Evolutionary conservation across 441 rosid species (phyloP), one percentile per base, ranked within the genome.

Genomic region (Syzygium malaccense): DNA sequence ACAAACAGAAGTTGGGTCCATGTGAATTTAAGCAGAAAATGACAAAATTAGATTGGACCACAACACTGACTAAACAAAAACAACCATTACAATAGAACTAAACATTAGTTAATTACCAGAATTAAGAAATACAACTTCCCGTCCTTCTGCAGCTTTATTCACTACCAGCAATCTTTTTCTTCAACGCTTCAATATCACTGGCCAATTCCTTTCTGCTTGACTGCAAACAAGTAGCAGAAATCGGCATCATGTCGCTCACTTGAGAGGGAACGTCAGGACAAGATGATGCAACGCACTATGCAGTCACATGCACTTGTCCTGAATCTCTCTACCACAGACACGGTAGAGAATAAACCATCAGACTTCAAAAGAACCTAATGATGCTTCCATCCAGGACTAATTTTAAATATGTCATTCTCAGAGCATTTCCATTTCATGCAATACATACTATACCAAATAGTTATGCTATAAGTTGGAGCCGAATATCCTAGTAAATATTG

Each of bases 131-230:
- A 75, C n/a, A 75, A 75, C 51, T 41, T 71, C 83, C 83, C 83
- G 45, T 41, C 83, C 53, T 75, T 41, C 84, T 75, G 48, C 66
- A 55, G 87, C 23, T 55, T 58, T 12, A 85, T 85, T 30, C 64
- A 55, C 45, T 54, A 13, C 87, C 51, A 51, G 87, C 87, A 58
- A 85, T 55, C 87, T 85, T 85, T 58, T 85, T 55, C 66, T 85
- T 85, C 60, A 55, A 23, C 0, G 13, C 49, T 85, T 85, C 87
- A n/a, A 54, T 55, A 58, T 85, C 87, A 54, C 49, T 53, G 48
- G 66, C 87, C 30, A 85, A 58, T 85, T 55, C 87, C 87, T 85
- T 85, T 58, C 87, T 85, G 87, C 53, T 85, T 32, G 87, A 85
- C 86, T 85, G 86, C 60, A 9, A 6, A 75, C 17, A 1, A 75